phyloP scores from a whole-genome alignment of 441 rosid genomes.

The Metrosideros polymorpha region DNA sequence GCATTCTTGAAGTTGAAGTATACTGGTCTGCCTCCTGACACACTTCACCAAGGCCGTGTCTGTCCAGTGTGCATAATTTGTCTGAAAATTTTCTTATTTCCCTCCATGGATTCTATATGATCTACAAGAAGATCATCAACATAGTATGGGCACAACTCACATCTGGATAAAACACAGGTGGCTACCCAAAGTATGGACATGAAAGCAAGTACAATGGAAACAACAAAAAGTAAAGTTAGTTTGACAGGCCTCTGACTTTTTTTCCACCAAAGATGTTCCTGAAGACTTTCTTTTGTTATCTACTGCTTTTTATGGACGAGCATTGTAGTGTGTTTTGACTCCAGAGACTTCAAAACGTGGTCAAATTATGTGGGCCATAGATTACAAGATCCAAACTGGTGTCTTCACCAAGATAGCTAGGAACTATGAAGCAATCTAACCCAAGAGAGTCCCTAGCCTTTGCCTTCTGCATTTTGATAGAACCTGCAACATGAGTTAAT shows the following conservation, averaged over 20 bases:
- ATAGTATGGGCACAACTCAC: background rate
- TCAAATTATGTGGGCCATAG: background rate
- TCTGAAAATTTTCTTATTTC: background rate
- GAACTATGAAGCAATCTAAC: background rate
- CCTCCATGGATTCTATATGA: background rate
- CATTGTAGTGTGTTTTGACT: background rate
- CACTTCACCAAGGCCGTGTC: constrained; percentile 75
- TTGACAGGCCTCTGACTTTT: background rate
- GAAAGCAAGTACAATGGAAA: background rate
- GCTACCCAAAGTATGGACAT: background rate
- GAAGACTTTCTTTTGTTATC: background rate
- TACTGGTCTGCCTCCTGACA: constrained; percentile 44
- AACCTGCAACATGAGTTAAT: background rate
- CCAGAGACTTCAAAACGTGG: background rate
- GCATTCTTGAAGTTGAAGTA: constrained; percentile 79
- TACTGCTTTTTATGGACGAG: background rate
- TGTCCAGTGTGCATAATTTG: constrained; percentile 32
- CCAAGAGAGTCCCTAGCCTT: background rate
- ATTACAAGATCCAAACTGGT: background rate
- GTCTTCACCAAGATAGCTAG: background rate
- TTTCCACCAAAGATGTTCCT: background rate
- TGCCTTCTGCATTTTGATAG: background rate
- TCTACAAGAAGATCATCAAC: background rate
- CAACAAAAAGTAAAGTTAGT: background rate
- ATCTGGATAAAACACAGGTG: background rate